phyloP scores from a whole-genome alignment of 1,284 basidiomycete genomes.

The Pholiota adiposa region DNA sequence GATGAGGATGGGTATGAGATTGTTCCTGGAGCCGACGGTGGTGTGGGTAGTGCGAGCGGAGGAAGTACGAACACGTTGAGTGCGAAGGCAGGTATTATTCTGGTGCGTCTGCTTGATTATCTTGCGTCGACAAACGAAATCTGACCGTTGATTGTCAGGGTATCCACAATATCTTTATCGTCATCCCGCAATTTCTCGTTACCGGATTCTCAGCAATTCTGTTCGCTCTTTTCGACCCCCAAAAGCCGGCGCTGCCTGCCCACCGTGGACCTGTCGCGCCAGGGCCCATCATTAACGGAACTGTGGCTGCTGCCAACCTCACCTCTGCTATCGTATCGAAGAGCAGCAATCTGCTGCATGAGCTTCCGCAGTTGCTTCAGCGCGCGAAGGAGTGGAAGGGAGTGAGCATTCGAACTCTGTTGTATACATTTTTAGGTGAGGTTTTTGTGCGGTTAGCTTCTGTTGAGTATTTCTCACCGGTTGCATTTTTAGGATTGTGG shows the following conservation, averaged over 20 bases:
- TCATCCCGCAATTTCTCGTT: constrained; percentile 75
- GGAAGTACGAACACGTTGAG: constrained; percentile 49
- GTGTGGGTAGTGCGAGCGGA: constrained; percentile 4
- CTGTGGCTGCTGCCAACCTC: constrained; percentile 15
- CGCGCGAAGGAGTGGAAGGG: constrained; percentile 25
- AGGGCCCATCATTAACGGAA: constrained; percentile 30
- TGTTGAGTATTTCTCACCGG: neutral
- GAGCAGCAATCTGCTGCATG: constrained; percentile 4
- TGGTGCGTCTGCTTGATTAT: constrained; percentile 52
- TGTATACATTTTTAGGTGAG: constrained; percentile 79
- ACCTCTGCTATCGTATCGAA: constrained; percentile 9
- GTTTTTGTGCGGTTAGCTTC: neutral
- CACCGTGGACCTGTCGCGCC: constrained; percentile 37
- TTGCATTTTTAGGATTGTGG: constrained; percentile 61
- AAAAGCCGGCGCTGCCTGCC: constrained; percentile 48
- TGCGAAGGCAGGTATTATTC: constrained; percentile 87
- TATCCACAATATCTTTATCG: constrained; percentile 91
- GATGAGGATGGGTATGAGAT: constrained; percentile 31
- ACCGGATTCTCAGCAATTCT: constrained; percentile 69
- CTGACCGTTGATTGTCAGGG: constrained; percentile 51
- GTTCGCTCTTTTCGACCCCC: constrained; percentile 68
- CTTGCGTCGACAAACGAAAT: constrained; percentile 3
- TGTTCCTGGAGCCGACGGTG: constrained; percentile 11
- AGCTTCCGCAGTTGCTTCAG: constrained; percentile 5
- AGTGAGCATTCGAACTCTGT: constrained; percentile 59